These are phyloP conservation scores for Pleurotus platypus DNA, from an alignment of 768 basidiomycete genomes.

Conservation along the genomic window DNA sequence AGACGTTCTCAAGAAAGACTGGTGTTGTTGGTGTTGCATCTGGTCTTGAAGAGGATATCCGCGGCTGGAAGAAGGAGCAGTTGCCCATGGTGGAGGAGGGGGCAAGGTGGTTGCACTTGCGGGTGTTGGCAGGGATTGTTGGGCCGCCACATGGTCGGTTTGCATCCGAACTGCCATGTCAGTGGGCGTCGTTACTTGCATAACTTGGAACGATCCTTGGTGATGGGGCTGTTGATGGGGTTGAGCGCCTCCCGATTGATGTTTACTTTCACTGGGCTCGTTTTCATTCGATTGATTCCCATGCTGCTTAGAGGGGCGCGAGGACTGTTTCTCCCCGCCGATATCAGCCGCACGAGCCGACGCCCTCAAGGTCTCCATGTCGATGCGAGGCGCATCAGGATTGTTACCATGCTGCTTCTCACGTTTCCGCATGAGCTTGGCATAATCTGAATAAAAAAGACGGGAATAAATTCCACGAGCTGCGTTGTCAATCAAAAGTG, in stretches of 20 bases:
- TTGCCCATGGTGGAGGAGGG: conserved; percentile 18
- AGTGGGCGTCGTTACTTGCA: conserved; percentile 18
- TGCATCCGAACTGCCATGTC: conserved; percentile 9
- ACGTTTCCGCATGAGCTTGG: conserved; percentile 77
- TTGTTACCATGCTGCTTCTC: conserved; percentile 59
- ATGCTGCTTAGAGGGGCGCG: conserved; percentile 23
- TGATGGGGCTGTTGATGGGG: conserved; percentile 30
- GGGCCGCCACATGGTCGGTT: neutral
- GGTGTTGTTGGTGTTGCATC: conserved; percentile 33
- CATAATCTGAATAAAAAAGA: conserved; percentile 54
- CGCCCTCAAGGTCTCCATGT: conserved; percentile 73
- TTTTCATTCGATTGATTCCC: conserved; percentile 26
- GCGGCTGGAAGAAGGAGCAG: conserved; percentile 18
- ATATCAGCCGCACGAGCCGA: conserved; percentile 60
- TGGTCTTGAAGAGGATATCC: conserved; percentile 13
- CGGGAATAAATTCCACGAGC: neutral
- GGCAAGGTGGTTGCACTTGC: conserved; percentile 10
- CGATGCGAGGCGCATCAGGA: conserved; percentile 56
- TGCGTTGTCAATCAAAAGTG: conserved; percentile 3
- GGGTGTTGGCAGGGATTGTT: conserved; percentile 5
- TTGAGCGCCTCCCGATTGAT: conserved; percentile 17
- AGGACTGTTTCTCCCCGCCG: conserved; percentile 26
- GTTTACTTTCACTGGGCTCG: conserved; percentile 21
- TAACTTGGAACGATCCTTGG: conserved; percentile 60
- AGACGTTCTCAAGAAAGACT: conserved; percentile 45